phyloP scores from a whole-genome alignment of 176 grass and related monocot genomes.

The Elaeis guineensis region DNA sequence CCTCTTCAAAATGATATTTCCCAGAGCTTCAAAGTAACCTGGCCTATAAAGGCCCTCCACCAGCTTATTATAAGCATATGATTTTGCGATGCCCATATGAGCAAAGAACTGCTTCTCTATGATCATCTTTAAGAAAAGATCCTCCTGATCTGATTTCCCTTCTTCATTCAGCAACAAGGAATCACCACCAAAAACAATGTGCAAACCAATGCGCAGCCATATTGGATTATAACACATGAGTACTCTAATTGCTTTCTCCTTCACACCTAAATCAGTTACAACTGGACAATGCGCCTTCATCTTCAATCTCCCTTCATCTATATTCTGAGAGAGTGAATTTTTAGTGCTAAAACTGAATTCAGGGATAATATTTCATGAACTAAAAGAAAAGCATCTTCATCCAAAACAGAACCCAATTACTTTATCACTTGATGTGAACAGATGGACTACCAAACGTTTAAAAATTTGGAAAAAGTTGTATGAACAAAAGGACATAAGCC shows the following conservation, averaged over 20 bases:
- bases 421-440: too few species aligned
- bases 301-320: slow-evolving; percentile 48
- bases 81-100: slow-evolving; percentile 27
- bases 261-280: slow-evolving; percentile 49
- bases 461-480: too few species aligned
- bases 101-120: slow-evolving; percentile 48
- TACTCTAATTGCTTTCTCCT: slow-evolving; percentile 36
- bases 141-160: slow-evolving; percentile 29
- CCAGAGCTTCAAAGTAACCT: slow-evolving; percentile 22
- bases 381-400: too few species aligned
- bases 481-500: too few species aligned
- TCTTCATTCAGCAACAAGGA: slow-evolving; percentile 25
- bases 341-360: too few species aligned
- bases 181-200: slow-evolving; percentile 58
- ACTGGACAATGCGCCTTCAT: slow-evolving; percentile 49
- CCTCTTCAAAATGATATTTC: slow-evolving; percentile 47
- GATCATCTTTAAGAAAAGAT: slow-evolving; percentile 44
- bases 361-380: too few species aligned
- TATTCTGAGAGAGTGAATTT: slow-evolving; percentile 35
- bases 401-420: too few species aligned
- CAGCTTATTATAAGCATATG: slow-evolving; percentile 34
- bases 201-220: slow-evolving; percentile 58
- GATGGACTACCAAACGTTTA: too few species aligned
- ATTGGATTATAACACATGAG: slow-evolving; percentile 51
- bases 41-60: slow-evolving; percentile 22